phyloP scores from a whole-genome alignment of 2,329 filamentous ascomycete genomes.

The Pezicula carpinea region DNA sequence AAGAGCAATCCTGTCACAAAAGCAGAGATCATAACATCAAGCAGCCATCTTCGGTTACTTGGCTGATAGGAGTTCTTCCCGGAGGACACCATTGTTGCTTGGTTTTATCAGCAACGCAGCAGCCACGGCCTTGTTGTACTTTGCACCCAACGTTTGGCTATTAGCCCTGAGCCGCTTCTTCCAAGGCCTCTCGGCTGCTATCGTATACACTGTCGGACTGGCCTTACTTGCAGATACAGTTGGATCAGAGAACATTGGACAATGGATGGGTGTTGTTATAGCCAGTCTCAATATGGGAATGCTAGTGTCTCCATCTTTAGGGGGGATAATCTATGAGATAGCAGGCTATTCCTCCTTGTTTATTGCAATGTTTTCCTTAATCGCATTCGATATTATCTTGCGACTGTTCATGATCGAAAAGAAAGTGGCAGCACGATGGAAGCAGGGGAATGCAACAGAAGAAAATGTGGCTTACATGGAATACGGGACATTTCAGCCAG shows the following conservation, averaged over 20 bases:
- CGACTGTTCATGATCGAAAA: conserved; percentile 53
- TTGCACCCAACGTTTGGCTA: conserved; percentile 56
- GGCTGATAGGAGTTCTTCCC: not conserved
- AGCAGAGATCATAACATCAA: not conserved
- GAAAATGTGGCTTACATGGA: not conserved
- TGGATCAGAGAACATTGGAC: conserved; percentile 52
- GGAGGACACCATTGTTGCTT: conserved; percentile 45
- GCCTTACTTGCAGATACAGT: conserved; percentile 67
- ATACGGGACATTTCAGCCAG: too few species aligned
- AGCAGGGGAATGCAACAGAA: conserved; percentile 18
- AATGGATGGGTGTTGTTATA: conserved; percentile 55
- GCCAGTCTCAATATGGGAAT: conserved; percentile 52
- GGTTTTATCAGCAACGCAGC: conserved; percentile 43
- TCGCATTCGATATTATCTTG: conserved; percentile 48
- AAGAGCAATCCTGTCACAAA: not conserved
- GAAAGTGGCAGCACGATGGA: conserved; percentile 45
- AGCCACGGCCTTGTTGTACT: conserved; percentile 59
- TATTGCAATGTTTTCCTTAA: conserved; percentile 49
- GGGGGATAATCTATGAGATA: conserved; percentile 52
- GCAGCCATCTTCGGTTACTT: not conserved
- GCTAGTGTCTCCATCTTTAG: conserved; percentile 50
- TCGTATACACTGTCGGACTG: conserved; percentile 68
- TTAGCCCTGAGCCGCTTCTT: conserved; percentile 58
- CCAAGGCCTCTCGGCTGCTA: conserved; percentile 62
- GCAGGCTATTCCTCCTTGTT: conserved; percentile 57